phyloP scores from a whole-genome alignment of 768 basidiomycete species.

The Leccinum truebloodii region DNA sequence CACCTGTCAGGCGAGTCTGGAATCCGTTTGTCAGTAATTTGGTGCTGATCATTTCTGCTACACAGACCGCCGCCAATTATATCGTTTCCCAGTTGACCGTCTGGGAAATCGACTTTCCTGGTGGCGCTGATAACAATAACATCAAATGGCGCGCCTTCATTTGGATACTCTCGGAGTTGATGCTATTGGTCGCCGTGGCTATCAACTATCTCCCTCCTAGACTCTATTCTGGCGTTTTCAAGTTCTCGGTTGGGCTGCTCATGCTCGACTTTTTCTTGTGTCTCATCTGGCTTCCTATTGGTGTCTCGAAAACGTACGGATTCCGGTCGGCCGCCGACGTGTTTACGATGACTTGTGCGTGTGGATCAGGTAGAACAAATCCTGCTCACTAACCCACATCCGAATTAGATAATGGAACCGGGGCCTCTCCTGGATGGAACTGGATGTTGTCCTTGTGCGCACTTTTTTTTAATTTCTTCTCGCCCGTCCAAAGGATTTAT shows the following conservation, averaged over 20 bases:
- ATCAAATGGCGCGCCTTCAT: slow-evolving; percentile 85
- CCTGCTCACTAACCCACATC: neutral
- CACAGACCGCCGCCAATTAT: slow-evolving; percentile 87
- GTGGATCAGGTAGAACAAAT: slow-evolving; percentile 29
- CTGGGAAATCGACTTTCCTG: slow-evolving; percentile 81
- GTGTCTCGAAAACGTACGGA: slow-evolving; percentile 85
- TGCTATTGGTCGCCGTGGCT: slow-evolving; percentile 69
- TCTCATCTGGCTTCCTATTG: slow-evolving; percentile 90
- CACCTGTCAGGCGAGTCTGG: slow-evolving; percentile 73
- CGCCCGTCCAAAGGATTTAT: neutral
- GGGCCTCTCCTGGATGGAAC: slow-evolving; percentile 86
- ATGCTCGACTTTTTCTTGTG: slow-evolving; percentile 88
- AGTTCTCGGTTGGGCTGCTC: slow-evolving; percentile 69
- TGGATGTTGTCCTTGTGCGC: slow-evolving; percentile 85
- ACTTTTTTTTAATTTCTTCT: neutral
- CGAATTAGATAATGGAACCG: slow-evolving; percentile 79
- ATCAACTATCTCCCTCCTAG: slow-evolving; percentile 86
- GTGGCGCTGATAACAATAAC: slow-evolving; percentile 67
- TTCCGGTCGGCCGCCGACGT: slow-evolving; percentile 83
- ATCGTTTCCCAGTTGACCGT: slow-evolving; percentile 82
- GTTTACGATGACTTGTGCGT: slow-evolving; percentile 77
- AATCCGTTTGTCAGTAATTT: neutral
- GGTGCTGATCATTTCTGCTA: neutral
- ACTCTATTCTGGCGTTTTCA: slow-evolving; percentile 76
- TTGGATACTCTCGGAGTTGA: slow-evolving; percentile 77